A percentile compares a stretch with the other conserved stretches of the same genome.
Conservation (phyloP, 768 basidiomycete species). For the Coprinopsis cinerea region DNA sequence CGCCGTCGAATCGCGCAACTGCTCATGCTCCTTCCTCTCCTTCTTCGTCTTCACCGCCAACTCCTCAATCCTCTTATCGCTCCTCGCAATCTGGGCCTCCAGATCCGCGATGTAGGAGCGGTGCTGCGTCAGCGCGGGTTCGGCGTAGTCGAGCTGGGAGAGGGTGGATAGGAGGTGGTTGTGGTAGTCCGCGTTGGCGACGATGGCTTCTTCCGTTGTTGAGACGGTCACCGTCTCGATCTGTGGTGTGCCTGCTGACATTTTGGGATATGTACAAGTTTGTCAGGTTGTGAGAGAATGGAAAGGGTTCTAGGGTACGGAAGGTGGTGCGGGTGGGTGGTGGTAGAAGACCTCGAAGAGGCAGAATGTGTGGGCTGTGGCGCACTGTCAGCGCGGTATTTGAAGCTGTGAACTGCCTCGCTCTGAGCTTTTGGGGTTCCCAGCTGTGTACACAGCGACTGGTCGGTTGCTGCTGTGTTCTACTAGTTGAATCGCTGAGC, state of each 20-base stretch:
- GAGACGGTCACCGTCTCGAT: neutral
- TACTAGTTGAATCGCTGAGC: too few relatives aligned
- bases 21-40: slow-evolving; percentile 38
- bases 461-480: too few relatives aligned
- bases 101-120: slow-evolving; percentile 28
- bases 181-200: slow-evolving; percentile 35
- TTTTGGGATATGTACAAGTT: too few relatives aligned
- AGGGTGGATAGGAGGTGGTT: slow-evolving; percentile 27
- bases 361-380: too few relatives aligned
- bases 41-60: slow-evolving; percentile 36
- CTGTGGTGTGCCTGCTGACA: neutral
- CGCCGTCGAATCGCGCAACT: slow-evolving; percentile 33
- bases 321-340: too few relatives aligned
- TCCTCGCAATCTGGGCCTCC: slow-evolving; percentile 20
- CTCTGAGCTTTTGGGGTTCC: too few relatives aligned
- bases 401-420: too few relatives aligned
- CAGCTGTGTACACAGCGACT: too few relatives aligned
- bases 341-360: too few relatives aligned
- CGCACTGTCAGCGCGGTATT: too few relatives aligned
- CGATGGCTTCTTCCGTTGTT: slow-evolving; percentile 23
- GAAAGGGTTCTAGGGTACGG: too few relatives aligned
- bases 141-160: slow-evolving; percentile 34
- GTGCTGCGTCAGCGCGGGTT: slow-evolving; percentile 33
- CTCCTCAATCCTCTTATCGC: slow-evolving; percentile 20
- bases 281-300: too few relatives aligned